Base-by-base conservation (phyloP, 768 basidiomycete genomes). In the Dendrothele bispora region DNA sequence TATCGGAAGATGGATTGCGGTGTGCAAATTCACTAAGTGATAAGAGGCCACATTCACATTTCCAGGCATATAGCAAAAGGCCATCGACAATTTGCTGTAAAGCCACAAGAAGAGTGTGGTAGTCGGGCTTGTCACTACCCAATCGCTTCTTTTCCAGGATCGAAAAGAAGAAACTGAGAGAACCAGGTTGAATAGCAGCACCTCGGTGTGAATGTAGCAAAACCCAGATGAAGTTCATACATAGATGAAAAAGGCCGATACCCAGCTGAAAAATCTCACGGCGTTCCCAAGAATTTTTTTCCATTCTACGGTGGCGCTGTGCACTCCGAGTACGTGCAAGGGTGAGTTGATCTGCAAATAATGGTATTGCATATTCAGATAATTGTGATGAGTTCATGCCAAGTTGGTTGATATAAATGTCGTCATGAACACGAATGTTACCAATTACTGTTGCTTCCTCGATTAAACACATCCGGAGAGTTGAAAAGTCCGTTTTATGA, bases 51-150 rank as follows among this genome's bases (percentile, higher is more conserved):
- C 53, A 61, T 18, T 62, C 55, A 5, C 15, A 39, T 2, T 7
- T n/a, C 61, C 60, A 64, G 0, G 54, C 53, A 44, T 56, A 39
- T 1, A 63, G 30, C 3, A 63, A 44, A 8, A 56, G 27, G 0
- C 57, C 62, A 1, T 36, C 35, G 0, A 58, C 46, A 10, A 62
- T 51, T 12, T 62, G 55, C 1, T 49, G 39, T 2, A 51, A n/a
- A 4, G 50, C 54, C 3, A 47, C 37, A 4, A 56, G 17, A 5
- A 64, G 45, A 0, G 60, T 50, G 15, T 62, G 55, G 20, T 60
- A 61, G 26, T 64, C 53, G 0, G 58, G 62, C 5, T 64, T 51
- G 17, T 58, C 46, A 4, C 43, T 35, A 0, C 53, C 61, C 5
- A 64, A 55, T 6, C 51, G 43, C 18, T 11, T 35, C 36, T 51